Evolutionary conservation across 2,329 filamentous ascomycete species (phyloP).

Genomic region (Pestalotiopsis sp.): DNA sequence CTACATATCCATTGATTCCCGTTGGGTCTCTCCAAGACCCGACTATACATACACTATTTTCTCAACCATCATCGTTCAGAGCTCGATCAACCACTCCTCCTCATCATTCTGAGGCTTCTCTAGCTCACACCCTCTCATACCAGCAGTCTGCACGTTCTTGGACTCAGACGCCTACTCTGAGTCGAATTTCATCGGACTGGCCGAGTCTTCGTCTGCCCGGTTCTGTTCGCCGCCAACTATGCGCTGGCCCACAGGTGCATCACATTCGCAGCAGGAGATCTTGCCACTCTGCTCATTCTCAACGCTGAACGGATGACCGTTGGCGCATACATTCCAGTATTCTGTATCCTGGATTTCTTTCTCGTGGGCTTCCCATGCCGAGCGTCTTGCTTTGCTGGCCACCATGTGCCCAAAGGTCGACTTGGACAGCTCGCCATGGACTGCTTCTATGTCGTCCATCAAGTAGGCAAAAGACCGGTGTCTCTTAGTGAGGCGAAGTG

Average conservation of each 20-base stretch:
- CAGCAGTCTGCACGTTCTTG: not conserved
- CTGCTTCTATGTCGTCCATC: slow-evolving; percentile 4
- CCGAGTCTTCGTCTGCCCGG: not conserved
- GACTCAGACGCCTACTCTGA: not conserved
- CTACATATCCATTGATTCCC: too few relatives aligned
- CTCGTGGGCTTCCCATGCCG: slow-evolving; percentile 53
- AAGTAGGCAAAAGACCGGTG: not conserved
- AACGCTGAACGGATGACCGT: slow-evolving; percentile 63
- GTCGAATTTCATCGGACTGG: not conserved
- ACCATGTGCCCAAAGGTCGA: slow-evolving; percentile 31
- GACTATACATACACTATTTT: too few relatives aligned
- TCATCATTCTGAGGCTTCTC: not conserved
- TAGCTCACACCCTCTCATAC: too few relatives aligned
- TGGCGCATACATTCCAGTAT: slow-evolving; percentile 62
- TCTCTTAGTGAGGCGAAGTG: not conserved
- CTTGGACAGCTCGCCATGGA: not conserved
- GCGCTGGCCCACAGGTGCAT: not conserved
- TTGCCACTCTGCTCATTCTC: slow-evolving; percentile 34
- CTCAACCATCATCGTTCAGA: not conserved
- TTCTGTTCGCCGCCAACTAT: not conserved
- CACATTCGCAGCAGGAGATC: not conserved
- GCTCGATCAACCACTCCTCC: not conserved
- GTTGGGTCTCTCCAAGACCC: too few relatives aligned
- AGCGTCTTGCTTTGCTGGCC: slow-evolving; percentile 51
- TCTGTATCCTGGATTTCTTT: slow-evolving; percentile 52